Evolutionary conservation across 2,329 filamentous ascomycete species (phyloP).

Genomic region (Penicillium sp.): DNA sequence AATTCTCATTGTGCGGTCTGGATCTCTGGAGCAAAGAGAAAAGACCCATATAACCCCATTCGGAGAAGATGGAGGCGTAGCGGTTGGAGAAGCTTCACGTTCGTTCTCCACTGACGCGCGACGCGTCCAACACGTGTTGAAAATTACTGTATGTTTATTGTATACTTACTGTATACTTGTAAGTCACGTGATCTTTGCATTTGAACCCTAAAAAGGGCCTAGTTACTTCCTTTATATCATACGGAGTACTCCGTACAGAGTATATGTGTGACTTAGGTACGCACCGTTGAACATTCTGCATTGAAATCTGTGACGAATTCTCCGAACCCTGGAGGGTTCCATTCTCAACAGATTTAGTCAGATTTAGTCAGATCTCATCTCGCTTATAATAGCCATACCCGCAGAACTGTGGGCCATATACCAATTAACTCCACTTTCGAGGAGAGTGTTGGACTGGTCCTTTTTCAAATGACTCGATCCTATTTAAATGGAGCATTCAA

Average conservation of each 20-base stretch:
- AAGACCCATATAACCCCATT: constrained; percentile 6
- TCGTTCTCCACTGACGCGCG: constrained; percentile 3
- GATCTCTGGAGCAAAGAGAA: not conserved
- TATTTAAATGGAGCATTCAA: not conserved
- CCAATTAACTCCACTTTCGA: constrained; percentile 5
- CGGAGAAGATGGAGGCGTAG: not conserved
- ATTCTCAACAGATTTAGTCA: not conserved
- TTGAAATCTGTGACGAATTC: not conserved
- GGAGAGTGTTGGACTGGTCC: not conserved
- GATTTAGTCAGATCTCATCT: constrained; percentile 1
- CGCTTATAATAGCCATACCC: constrained; percentile 2
- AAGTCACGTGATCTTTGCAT: not conserved
- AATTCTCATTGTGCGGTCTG: constrained; percentile 16
- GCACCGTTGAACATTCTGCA: not conserved
- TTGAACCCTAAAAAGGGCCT: not conserved
- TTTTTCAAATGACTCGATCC: not conserved
- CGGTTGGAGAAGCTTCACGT: constrained; percentile 6
- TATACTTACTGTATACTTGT: not conserved
- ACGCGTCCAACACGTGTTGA: constrained; percentile 3
- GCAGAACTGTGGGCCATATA: not conserved
- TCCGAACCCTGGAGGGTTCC: not conserved
- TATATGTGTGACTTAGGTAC: not conserved
- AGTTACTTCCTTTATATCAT: not conserved
- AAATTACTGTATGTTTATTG: not conserved
- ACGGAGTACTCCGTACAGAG: no score